A percentile compares a stretch with the other conserved stretches of the same genome.
Evolutionary conservation across 2,329 filamentous ascomycete species (phyloP).

Genomic region (Xylariaceae sp.): DNA sequence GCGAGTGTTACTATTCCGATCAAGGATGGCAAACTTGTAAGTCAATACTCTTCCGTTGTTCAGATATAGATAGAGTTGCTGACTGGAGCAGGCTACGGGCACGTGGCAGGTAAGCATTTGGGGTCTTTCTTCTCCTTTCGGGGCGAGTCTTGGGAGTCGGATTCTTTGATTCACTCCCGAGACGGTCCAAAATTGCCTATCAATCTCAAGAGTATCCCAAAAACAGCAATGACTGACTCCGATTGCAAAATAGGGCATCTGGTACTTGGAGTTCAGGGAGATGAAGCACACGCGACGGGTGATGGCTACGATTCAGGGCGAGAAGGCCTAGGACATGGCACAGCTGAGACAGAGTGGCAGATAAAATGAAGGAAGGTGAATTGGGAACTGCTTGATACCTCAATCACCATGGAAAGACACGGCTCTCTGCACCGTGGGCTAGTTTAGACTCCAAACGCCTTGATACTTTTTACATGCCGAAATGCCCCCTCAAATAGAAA

Average conservation of each 20-base stretch:
- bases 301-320: conserved; percentile 91
- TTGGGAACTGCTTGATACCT: conserved; percentile 2
- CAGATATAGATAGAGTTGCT: neutral
- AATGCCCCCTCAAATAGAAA: neutral
- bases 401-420: conserved; percentile 1
- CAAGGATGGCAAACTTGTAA: conserved; percentile 72
- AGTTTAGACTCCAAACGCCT: conserved; percentile 21
- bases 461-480: conserved; percentile 7
- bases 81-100: conserved; percentile 49
- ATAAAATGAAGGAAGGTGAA: neutral
- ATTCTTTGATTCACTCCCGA: too few relatives aligned
- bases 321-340: conserved; percentile 50
- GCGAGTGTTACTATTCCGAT: conserved; percentile 91
- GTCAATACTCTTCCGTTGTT: conserved; percentile 21
- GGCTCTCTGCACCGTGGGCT: conserved; percentile 6
- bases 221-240: too few relatives aligned
- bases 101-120: too few relatives aligned
- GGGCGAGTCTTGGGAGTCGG: too few relatives aligned
- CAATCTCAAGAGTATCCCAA: too few relatives aligned
- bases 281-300: conserved; percentile 75
- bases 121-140: too few relatives aligned
- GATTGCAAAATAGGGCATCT: too few relatives aligned
- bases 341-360: neutral
- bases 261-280: conserved; percentile 87
- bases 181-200: too few relatives aligned